Evolutionary conservation across 2,329 filamentous ascomycete genomes (phyloP).

Genomic region (Metarhizium guizhouense): DNA sequence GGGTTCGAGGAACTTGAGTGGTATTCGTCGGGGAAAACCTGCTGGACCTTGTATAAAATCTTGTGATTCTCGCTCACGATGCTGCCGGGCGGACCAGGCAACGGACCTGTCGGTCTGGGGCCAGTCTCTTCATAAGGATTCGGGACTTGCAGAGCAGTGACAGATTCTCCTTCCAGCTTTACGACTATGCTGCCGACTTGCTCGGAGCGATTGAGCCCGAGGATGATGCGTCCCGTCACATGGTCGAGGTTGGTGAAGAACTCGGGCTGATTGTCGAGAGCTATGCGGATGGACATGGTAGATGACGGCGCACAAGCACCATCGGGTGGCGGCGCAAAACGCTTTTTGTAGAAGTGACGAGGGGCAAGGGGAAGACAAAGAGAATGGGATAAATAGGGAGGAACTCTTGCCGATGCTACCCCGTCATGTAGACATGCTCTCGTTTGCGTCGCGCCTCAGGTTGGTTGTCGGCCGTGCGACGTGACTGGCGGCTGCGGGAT

Average conservation of each 20-base stretch:
- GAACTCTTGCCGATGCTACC: not conserved
- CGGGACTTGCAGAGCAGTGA: conserved; percentile 52
- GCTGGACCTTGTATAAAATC: conserved; percentile 64
- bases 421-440: not conserved
- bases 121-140: conserved; percentile 33
- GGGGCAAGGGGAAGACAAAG: not conserved
- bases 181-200: conserved; percentile 65
- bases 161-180: conserved; percentile 74
- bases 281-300: conserved; percentile 58
- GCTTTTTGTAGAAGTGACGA: not conserved
- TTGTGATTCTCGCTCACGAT: conserved; percentile 54
- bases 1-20: conserved; percentile 28
- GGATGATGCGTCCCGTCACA: conserved; percentile 52
- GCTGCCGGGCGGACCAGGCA: conserved; percentile 28
- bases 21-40: conserved; percentile 59
- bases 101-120: conserved; percentile 16
- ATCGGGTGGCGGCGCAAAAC: not conserved
- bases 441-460: not conserved
- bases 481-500: not conserved
- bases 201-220: conserved; percentile 56
- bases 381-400: not conserved
- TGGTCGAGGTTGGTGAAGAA: conserved; percentile 76
- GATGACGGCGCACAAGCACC: conserved; percentile 3
- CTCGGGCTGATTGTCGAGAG: conserved; percentile 55
- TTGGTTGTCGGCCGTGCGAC: not conserved